A percentile compares a stretch with the other conserved stretches of the same genome.
phyloP scores from a whole-genome alignment of 108 stramenopile genomes.

The Conticribra guillardii region DNA sequence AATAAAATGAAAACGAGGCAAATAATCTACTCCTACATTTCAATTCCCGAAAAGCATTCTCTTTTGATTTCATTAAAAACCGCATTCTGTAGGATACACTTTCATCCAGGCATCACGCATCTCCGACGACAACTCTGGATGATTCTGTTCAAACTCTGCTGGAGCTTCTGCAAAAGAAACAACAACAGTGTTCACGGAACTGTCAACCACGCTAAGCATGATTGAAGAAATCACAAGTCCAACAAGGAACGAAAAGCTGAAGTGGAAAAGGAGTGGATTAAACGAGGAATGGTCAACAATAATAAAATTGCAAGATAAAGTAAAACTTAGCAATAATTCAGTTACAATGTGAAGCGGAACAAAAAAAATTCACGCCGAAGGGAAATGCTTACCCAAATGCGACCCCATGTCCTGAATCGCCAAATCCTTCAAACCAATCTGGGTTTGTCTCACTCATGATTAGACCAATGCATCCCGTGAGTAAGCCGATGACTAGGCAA shows the following conservation, averaged over 20 bases:
- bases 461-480: constrained; percentile 65
- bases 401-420: constrained; percentile 28
- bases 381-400: constrained; percentile 55
- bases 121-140: constrained; percentile 64
- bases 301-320: neutral
- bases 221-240: constrained; percentile 66
- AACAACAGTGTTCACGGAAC: constrained; percentile 83
- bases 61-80: too few relatives aligned
- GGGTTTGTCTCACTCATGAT: constrained; percentile 42
- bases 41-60: too few relatives aligned
- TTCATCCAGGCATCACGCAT: constrained; percentile 65
- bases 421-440: constrained; percentile 54
- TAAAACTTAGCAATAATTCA: too few relatives aligned
- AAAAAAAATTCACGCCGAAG: too few relatives aligned
- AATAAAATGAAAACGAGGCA: too few relatives aligned
- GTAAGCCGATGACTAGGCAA: constrained; percentile 53
- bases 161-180: constrained; percentile 84
- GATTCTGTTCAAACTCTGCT: constrained; percentile 74
- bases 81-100: constrained; percentile 60
- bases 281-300: neutral
- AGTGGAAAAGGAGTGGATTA: neutral
- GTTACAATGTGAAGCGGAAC: too few relatives aligned
- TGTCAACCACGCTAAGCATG: constrained; percentile 68
- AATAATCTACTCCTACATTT: too few relatives aligned
- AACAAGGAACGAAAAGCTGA: constrained; percentile 59